phyloP scores from a whole-genome alignment of 768 basidiomycete species.

The Russula olivacea region DNA sequence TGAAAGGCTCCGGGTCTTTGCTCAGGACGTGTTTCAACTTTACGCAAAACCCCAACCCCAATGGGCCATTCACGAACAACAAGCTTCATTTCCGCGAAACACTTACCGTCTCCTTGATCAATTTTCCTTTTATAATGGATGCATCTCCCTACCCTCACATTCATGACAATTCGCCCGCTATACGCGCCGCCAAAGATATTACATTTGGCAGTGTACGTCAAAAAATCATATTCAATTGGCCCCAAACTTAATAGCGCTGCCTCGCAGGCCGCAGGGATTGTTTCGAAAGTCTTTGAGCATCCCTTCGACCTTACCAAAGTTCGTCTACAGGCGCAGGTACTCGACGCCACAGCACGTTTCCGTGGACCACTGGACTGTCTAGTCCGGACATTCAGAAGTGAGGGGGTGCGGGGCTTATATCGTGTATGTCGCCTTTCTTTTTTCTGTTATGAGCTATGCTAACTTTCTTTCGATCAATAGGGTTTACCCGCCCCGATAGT shows the following conservation, averaged over 20 bases:
- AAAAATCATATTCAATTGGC: not conserved
- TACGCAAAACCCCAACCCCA: not conserved
- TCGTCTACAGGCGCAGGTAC: slow-evolving; percentile 84
- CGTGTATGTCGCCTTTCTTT: slow-evolving; percentile 47
- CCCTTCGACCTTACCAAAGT: slow-evolving; percentile 96
- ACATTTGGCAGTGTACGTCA: slow-evolving; percentile 30
- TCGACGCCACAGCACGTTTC: slow-evolving; percentile 65
- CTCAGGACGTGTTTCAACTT: not conserved
- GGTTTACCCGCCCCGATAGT: slow-evolving; percentile 87
- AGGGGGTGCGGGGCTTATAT: slow-evolving; percentile 83
- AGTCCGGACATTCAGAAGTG: slow-evolving; percentile 67
- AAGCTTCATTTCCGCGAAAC: not conserved
- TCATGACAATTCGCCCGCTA: slow-evolving; percentile 16
- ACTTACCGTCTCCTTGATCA: not conserved
- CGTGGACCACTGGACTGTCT: slow-evolving; percentile 87
- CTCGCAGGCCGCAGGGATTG: slow-evolving; percentile 73
- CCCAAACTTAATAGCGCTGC: not conserved
- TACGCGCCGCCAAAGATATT: slow-evolving; percentile 30
- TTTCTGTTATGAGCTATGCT: not conserved
- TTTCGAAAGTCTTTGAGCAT: slow-evolving; percentile 85
- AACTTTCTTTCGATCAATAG: slow-evolving; percentile 30
- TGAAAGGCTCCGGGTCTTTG: not conserved
- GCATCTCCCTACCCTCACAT: slow-evolving; percentile 17
- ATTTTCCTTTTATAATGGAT: slow-evolving; percentile 22
- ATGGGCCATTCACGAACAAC: not conserved